These are phyloP conservation scores for Lodderomyces pseudojiufengensis DNA, from an alignment of 1,139 yeast species.

Conservation along the genomic window DNA sequence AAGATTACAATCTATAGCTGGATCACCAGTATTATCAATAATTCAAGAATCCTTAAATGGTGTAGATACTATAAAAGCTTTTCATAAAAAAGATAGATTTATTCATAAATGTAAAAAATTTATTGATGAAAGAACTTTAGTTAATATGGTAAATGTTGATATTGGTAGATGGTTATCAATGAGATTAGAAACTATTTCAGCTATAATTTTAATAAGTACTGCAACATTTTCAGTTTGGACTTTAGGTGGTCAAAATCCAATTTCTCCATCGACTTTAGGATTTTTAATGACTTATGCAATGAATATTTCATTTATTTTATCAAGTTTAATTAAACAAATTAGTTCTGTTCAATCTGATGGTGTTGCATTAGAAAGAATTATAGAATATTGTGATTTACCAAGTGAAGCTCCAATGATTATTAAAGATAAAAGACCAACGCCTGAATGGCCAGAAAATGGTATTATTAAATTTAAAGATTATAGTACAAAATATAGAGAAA, in stretches of 20 bases:
- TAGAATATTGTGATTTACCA: constrained; percentile 56
- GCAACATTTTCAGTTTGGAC: constrained; percentile 48
- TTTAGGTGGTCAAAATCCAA: constrained; percentile 19
- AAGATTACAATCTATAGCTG: constrained; percentile 38
- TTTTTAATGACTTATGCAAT: constrained; percentile 60
- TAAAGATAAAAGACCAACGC: constrained; percentile 52
- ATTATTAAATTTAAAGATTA: constrained; percentile 55
- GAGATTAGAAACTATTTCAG: constrained; percentile 54
- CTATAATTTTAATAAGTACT: constrained; percentile 44
- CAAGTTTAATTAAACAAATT: constrained; percentile 45
- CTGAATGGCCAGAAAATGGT: constrained; percentile 44
- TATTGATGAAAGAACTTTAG: constrained; percentile 19
- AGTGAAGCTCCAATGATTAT: constrained; percentile 42
- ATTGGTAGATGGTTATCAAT: constrained; percentile 74
- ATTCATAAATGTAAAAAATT: constrained; percentile 26
- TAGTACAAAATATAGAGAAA: constrained; percentile 67
- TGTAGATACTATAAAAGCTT: constrained; percentile 65
- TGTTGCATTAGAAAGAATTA: constrained; percentile 79
- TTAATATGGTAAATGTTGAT: constrained; percentile 51
- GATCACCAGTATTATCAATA: constrained; percentile 48
- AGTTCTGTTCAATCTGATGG: constrained; percentile 77
- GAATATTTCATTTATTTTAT: constrained; percentile 44
- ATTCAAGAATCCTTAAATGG: constrained; percentile 76
- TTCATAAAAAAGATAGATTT: constrained; percentile 48
- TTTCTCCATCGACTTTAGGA: constrained; percentile 67